Evolutionary conservation across 2,329 filamentous ascomycete species (phyloP).

Genomic region (Volutella citrinella): DNA sequence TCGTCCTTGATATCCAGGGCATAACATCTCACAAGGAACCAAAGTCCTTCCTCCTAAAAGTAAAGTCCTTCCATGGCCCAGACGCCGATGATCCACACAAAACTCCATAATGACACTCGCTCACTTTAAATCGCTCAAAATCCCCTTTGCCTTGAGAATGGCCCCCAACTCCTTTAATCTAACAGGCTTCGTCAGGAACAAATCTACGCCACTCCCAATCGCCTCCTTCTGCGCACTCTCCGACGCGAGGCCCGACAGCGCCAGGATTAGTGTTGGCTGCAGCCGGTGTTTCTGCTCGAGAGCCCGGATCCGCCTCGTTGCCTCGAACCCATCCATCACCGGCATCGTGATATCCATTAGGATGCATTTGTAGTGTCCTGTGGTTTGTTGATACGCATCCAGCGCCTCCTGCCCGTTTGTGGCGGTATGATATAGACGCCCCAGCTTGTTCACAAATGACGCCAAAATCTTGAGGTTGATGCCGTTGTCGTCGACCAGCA

Average conservation of each 20-base stretch:
- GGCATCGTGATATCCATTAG: conserved; percentile 56
- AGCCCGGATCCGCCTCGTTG: conserved; percentile 46
- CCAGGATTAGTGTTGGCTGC: conserved; percentile 45
- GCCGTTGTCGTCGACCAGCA: conserved; percentile 20
- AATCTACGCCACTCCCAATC: conserved; percentile 48
- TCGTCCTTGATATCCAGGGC: no score
- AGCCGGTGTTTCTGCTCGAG: conserved; percentile 43
- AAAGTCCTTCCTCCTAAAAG: no score
- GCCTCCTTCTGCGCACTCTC: conserved; percentile 49
- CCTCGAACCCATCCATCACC: conserved; percentile 49
- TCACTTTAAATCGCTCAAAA: no score
- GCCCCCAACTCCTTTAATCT: conserved; percentile 36
- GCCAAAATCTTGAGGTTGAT: conserved; percentile 21
- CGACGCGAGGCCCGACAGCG: conserved; percentile 50
- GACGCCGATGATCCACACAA: no score
- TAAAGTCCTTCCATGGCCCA: no score
- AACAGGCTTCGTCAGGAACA: conserved; percentile 54
- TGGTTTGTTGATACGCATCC: conserved; percentile 23
- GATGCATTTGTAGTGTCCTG: conserved; percentile 27
- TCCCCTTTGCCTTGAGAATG: conserved; percentile 13
- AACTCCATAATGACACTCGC: no score
- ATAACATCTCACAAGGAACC: no score
- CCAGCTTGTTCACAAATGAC: conserved; percentile 32
- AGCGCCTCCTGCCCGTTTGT: conserved; percentile 33
- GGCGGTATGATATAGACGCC: conserved; percentile 25